Conservation (phyloP, 257 asterid genomes). For the Scutellaria minor region DNA sequence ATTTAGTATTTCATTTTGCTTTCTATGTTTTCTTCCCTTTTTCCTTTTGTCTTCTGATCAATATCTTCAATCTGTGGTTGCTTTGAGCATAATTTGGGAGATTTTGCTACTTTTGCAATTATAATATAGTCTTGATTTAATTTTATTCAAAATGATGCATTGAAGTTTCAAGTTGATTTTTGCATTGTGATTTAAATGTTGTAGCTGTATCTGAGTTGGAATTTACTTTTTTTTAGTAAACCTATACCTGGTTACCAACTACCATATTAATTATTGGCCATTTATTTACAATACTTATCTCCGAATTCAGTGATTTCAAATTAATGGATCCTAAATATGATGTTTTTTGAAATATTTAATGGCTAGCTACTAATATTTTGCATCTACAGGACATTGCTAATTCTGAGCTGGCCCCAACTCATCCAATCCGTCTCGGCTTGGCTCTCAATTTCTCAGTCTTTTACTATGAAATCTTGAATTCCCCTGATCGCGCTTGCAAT, state of each 20-base stretch:
- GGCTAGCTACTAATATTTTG: not conserved
- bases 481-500: constrained; percentile 85
- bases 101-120: not conserved
- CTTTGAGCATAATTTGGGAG: not conserved
- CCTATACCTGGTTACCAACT: not conserved
- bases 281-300: not conserved
- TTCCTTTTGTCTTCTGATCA: not conserved
- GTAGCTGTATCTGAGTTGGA: constrained; percentile 20
- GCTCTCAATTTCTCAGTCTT: constrained; percentile 93
- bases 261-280: constrained; percentile 4
- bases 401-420: constrained; percentile 82
- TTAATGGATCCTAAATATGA: not conserved
- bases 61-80: not conserved
- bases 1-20: constrained; percentile 8
- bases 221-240: not conserved
- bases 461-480: constrained; percentile 80
- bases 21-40: not conserved
- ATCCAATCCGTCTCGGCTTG: constrained; percentile 83
- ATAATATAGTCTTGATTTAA: not conserved
- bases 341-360: not conserved
- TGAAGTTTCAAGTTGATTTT: not conserved
- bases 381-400: constrained; percentile 72
- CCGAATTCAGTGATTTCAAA: constrained; percentile 1
- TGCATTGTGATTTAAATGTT: not conserved
- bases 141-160: constrained; percentile 14